Evolutionary conservation across 257 asterid species (phyloP).

Genomic region (Craterostigma plantagineum): DNA sequence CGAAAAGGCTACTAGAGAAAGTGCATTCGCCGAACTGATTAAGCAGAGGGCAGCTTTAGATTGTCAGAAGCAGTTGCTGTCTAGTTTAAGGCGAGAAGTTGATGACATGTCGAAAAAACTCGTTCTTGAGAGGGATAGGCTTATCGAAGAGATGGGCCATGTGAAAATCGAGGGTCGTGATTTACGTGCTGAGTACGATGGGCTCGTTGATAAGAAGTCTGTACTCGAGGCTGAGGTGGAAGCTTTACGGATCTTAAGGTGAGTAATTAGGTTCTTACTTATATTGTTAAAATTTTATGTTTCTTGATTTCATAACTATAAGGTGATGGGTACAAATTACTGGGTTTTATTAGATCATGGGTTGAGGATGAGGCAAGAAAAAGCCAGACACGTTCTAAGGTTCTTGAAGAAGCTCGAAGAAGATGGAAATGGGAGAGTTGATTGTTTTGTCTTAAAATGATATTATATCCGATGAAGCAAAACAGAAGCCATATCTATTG

Average conservation of each 20-base stretch:
- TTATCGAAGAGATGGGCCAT: slow-evolving; percentile 20
- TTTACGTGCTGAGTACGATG: slow-evolving; percentile 34
- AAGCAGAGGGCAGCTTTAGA: slow-evolving; percentile 72
- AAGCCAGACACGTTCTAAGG: slow-evolving; percentile 59
- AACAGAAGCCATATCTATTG: too few species aligned
- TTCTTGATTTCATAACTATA: neutral
- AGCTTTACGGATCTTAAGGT: slow-evolving; percentile 77
- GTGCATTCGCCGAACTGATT: slow-evolving; percentile 23
- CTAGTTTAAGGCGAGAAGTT: slow-evolving; percentile 46
- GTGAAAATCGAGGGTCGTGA: slow-evolving; percentile 15
- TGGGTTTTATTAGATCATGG: slow-evolving; percentile 55
- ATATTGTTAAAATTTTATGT: neutral
- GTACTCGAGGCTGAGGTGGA: slow-evolving; percentile 74
- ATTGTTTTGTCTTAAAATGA: too few species aligned
- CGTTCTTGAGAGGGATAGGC: slow-evolving; percentile 22
- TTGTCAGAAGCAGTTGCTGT: slow-evolving; percentile 70
- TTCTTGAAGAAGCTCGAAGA: slow-evolving; percentile 62
- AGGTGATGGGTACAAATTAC: neutral
- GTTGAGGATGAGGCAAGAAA: slow-evolving; percentile 74
- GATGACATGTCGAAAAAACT: slow-evolving; percentile 45
- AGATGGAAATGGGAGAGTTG: slow-evolving; percentile 76
- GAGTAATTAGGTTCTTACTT: slow-evolving; percentile 2
- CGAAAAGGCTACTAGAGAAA: slow-evolving; percentile 33
- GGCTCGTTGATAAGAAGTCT: slow-evolving; percentile 44
- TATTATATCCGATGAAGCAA: too few species aligned